Percentiles rank a stretch among this genome's conserved stretches.
Evolutionary conservation across 345 rosid genomes (phyloP).

Genomic region (Isatis tinctoria): DNA sequence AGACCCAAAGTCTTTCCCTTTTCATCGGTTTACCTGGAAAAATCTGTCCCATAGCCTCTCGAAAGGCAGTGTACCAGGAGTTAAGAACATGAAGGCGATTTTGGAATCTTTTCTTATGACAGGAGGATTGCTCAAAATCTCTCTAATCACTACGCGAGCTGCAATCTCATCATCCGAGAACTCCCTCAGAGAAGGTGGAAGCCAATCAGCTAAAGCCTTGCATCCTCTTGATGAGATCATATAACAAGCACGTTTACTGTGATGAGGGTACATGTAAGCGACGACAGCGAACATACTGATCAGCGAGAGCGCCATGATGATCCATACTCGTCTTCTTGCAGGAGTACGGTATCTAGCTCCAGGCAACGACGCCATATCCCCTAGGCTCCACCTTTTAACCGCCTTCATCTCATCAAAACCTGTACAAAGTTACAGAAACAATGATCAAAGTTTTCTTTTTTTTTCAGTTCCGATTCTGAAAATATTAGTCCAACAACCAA

Average conservation of each 20-base stretch:
- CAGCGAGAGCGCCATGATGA: conserved; percentile 63
- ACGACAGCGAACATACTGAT: conserved; percentile 66
- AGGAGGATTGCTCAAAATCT: conserved; percentile 57
- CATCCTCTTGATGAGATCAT: conserved; percentile 82
- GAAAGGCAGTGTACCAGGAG: conserved; percentile 79
- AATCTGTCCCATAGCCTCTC: conserved; percentile 95
- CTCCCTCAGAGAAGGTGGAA: conserved; percentile 89
- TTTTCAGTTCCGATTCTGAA: no score
- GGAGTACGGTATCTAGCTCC: conserved; percentile 66
- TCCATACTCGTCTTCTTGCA: conserved; percentile 78
- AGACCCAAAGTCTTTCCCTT: neutral
- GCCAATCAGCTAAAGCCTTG: conserved; percentile 77
- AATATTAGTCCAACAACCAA: conserved; percentile 19
- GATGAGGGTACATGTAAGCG: conserved; percentile 81
- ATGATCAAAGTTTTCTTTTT: no score
- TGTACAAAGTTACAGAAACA: conserved; percentile 10
- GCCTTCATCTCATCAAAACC: conserved; percentile 56
- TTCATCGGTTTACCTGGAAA: conserved; percentile 48
- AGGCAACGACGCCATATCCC: conserved; percentile 61
- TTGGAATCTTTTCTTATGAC: conserved; percentile 50
- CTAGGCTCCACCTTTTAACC: conserved; percentile 66
- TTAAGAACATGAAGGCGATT: conserved; percentile 91
- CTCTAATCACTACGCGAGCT: conserved; percentile 65
- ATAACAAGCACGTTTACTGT: conserved; percentile 66
- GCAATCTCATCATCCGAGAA: conserved; percentile 78